These are phyloP conservation scores for Coriolopsis trogii DNA, from an alignment of 1,284 basidiomycete genomes.

Conservation along the genomic window DNA sequence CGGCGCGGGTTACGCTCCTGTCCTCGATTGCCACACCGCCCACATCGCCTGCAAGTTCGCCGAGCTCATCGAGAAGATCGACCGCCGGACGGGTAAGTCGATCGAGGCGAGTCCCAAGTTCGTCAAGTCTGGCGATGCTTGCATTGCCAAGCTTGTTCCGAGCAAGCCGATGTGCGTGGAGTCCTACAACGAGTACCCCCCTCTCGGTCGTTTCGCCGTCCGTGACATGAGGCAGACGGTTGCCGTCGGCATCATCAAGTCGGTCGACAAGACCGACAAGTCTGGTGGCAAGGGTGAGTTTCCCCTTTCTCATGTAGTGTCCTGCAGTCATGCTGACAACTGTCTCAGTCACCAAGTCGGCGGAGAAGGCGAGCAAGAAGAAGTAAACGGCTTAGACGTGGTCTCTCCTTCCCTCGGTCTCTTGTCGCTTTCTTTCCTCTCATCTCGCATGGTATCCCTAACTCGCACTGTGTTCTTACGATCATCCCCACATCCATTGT, in stretches of 20 bases:
- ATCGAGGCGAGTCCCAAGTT: conserved; percentile 92
- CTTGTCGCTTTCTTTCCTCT: conserved; percentile 49
- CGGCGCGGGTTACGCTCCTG: conserved; percentile 95
- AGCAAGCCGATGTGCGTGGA: conserved; percentile 99
- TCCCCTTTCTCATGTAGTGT: not conserved
- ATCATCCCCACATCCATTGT: conserved; percentile 41
- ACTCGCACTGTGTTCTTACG: conserved; percentile 41
- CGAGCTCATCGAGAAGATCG: conserved; percentile 98
- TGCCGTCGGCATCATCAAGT: conserved; percentile 97
- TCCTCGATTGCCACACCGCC: conserved; percentile 99
- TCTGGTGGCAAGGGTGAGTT: conserved; percentile 80
- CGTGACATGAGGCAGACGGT: conserved; percentile 99
- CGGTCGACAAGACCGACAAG: conserved; percentile 92
- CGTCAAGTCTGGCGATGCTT: conserved; percentile 95
- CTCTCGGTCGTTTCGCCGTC: conserved; percentile 98
- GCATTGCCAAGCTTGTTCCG: conserved; percentile 97
- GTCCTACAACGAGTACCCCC: conserved; percentile 97
- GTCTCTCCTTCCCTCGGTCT: conserved; percentile 43
- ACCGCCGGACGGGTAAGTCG: conserved; percentile 95
- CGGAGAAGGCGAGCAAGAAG: conserved; percentile 96
- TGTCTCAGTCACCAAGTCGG: conserved; percentile 85
- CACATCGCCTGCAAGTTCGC: conserved; percentile 99
- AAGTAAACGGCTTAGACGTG: conserved; percentile 76
- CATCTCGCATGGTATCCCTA: conserved; percentile 49
- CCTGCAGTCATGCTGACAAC: conserved; percentile 12